Conservation (phyloP, 192 early-diverging fungal genomes). For the Jimgerdemannia lactiflua region DNA sequence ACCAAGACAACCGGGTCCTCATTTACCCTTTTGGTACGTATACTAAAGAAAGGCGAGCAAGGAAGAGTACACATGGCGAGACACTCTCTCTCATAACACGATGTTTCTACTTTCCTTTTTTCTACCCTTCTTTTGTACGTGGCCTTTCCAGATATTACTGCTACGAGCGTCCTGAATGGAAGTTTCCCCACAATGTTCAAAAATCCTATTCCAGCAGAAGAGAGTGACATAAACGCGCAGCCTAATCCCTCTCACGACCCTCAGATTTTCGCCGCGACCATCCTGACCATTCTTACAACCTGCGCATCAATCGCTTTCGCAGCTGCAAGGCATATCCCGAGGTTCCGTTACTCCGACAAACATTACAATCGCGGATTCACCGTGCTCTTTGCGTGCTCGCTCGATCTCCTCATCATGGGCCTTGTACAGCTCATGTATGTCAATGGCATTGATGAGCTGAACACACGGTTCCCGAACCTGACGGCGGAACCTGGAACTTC, state of each 20-base stretch:
- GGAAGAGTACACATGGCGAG: too few species aligned
- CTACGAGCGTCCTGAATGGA: neutral
- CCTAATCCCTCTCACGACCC: neutral
- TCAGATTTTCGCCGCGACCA: neutral
- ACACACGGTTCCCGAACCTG: neutral
- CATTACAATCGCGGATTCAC: neutral
- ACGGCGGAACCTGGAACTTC: neutral
- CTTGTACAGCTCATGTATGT: neutral
- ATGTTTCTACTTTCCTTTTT: too few species aligned
- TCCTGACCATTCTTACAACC: neutral
- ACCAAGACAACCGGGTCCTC: neutral
- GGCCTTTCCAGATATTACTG: neutral
- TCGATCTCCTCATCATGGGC: neutral
- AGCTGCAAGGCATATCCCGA: neutral
- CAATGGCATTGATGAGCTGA: neutral
- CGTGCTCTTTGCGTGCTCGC: neutral
- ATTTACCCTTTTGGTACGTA: neutral
- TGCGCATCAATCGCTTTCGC: neutral
- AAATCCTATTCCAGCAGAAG: neutral
- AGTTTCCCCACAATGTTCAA: neutral
- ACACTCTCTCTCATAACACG: too few species aligned
- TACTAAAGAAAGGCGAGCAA: too few species aligned
- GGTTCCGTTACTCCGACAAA: neutral
- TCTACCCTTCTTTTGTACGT: too few species aligned
- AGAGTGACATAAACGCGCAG: neutral